Evolutionary conservation across 139 green algal genomes (phyloP).

Genomic region (Coelastrella sp.): DNA sequence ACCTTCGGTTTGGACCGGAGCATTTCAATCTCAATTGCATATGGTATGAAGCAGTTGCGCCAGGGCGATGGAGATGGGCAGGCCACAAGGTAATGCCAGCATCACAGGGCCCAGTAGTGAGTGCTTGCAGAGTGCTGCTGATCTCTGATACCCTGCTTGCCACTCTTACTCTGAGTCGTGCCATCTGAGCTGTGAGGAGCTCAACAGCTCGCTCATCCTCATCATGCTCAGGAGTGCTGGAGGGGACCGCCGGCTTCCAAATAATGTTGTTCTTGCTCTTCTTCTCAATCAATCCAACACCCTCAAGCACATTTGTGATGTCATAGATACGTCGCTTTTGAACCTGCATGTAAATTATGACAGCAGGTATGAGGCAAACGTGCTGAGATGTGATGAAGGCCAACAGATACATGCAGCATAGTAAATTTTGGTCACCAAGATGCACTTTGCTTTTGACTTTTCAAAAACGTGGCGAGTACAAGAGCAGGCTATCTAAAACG

Average conservation of each 20-base stretch:
- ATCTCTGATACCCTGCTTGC: too few relatives aligned
- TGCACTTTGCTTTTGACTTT: too few relatives aligned
- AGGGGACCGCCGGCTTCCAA: conserved; percentile 48
- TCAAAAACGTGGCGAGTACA: too few relatives aligned
- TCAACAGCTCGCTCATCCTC: conserved; percentile 31
- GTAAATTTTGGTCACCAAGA: too few relatives aligned
- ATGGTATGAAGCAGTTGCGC: neutral
- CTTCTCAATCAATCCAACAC: conserved; percentile 96
- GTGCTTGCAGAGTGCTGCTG: too few relatives aligned
- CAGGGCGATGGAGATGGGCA: too few relatives aligned
- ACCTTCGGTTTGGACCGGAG: neutral
- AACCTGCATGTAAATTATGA: conserved; percentile 64
- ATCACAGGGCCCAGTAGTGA: too few relatives aligned
- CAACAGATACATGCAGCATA: neutral
- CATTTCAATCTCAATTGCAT: neutral
- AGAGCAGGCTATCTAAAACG: neutral
- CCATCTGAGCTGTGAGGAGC: conserved; percentile 44
- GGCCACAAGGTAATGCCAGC: too few relatives aligned
- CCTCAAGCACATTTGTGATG: conserved; percentile 99
- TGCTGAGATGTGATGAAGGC: neutral
- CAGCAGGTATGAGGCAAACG: neutral
- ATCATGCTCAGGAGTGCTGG: conserved; percentile 2
- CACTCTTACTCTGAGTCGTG: conserved; percentile 46
- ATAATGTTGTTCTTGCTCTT: conserved; percentile 83
- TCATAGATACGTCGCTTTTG: conserved; percentile 99